These are phyloP conservation scores for Sordaria brevicollis DNA, from an alignment of 495 filamentous ascomycete genomes.

Conservation along the genomic window DNA sequence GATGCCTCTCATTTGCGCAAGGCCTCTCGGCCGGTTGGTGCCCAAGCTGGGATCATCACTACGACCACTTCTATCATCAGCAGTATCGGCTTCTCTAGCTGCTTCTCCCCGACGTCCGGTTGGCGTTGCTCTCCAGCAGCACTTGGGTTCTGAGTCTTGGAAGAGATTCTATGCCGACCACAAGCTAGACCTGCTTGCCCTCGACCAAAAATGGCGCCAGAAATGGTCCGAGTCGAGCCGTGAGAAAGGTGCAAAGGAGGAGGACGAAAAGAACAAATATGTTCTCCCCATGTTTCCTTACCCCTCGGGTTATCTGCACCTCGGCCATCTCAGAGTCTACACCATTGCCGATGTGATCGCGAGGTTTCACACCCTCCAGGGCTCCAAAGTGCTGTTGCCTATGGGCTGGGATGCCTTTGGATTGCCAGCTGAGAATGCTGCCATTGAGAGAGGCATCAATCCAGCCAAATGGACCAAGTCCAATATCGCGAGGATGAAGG, in stretches of 20 bases:
- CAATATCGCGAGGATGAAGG: slow-evolving; percentile 79
- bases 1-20: slow-evolving; percentile 22
- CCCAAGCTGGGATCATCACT: slow-evolving; percentile 9
- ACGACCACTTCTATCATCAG: background rate
- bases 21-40: slow-evolving; percentile 19
- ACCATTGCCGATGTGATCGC: slow-evolving; percentile 82
- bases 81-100: background rate
- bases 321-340: slow-evolving; percentile 83
- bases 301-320: slow-evolving; percentile 79
- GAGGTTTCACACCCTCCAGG: slow-evolving; percentile 66
- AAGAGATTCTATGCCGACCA: slow-evolving; percentile 21
- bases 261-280: slow-evolving; percentile 46
- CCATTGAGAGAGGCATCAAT: slow-evolving; percentile 75
- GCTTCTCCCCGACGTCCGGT: background rate
- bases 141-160: slow-evolving; percentile 4
- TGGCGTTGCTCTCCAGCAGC: background rate
- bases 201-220: slow-evolving; percentile 69
- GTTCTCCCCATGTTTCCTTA: slow-evolving; percentile 91
- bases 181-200: slow-evolving; percentile 49
- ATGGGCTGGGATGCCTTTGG: slow-evolving; percentile 96
- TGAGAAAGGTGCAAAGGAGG: background rate
- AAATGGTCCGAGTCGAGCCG: slow-evolving; percentile 18
- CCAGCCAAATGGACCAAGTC: slow-evolving; percentile 67
- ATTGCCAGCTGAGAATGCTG: slow-evolving; percentile 83
- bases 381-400: slow-evolving; percentile 67